A percentile compares a stretch with the other conserved stretches of the same genome.
Evolutionary conservation across 2,329 filamentous ascomycete species (phyloP).

Genomic region (Penicillium sp.): DNA sequence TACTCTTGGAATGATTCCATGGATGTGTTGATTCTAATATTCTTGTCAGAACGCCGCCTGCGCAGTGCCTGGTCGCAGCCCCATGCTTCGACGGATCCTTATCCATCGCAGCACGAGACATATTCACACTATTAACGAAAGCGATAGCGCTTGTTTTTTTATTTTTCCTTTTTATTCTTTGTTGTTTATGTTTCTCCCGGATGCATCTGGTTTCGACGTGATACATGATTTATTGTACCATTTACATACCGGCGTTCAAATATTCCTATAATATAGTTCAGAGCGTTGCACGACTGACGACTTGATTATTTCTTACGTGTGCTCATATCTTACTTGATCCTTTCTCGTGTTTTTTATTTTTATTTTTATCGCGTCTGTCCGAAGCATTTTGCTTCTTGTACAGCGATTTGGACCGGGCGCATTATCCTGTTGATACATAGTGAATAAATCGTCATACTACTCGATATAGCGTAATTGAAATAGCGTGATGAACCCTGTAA

Average conservation of each 20-base stretch:
- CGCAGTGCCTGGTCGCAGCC: constrained; percentile 32
- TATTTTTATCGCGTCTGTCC: too few relatives aligned
- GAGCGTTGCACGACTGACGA: constrained; percentile 6
- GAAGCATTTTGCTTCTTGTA: not conserved
- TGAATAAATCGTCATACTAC: not conserved
- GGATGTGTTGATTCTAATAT: constrained; percentile 6
- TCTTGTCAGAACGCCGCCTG: constrained; percentile 39
- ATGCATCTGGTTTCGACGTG: constrained; percentile 12
- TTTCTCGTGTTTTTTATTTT: not conserved
- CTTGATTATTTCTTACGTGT: not conserved
- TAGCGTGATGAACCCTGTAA: not conserved
- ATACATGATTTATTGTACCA: constrained; percentile 22
- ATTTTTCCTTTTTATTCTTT: not conserved
- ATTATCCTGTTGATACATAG: too few relatives aligned
- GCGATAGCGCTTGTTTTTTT: constrained; percentile 5
- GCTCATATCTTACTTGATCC: not conserved
- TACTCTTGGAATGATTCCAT: not conserved
- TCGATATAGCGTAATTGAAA: not conserved
- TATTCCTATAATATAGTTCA: constrained; percentile 7
- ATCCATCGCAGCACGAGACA: constrained; percentile 36
- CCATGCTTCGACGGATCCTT: constrained; percentile 24
- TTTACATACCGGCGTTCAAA: constrained; percentile 15
- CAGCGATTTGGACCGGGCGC: too few relatives aligned
- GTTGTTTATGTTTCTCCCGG: not conserved
- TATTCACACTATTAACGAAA: constrained; percentile 40